Evolutionary conservation across 2,329 filamentous ascomycete species (phyloP).

Genomic region (Tolypocladium ovalisporum): DNA sequence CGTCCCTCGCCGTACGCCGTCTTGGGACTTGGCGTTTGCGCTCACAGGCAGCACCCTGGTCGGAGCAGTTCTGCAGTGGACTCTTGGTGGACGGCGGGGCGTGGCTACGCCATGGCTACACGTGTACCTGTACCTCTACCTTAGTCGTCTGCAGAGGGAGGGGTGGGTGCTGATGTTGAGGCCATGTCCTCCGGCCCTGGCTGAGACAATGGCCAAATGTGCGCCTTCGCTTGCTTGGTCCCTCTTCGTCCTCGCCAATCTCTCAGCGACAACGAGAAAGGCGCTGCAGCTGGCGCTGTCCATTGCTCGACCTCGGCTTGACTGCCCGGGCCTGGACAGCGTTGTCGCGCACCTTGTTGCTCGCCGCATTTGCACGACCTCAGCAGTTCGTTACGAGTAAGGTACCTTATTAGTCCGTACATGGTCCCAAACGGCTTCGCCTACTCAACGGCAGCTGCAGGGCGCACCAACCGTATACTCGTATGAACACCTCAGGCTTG

Average conservation of each 20-base stretch:
- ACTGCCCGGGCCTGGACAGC: background rate
- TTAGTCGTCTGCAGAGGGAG: background rate
- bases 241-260: background rate
- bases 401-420: no score
- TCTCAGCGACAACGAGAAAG: background rate
- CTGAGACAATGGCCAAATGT: background rate
- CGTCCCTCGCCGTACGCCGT: background rate
- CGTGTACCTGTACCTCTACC: background rate
- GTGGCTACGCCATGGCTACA: background rate
- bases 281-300: background rate
- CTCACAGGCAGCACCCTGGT: background rate
- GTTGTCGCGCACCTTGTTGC: background rate
- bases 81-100: background rate
- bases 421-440: background rate
- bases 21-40: background rate
- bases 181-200: background rate
- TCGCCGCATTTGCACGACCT: background rate
- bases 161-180: background rate
- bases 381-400: no score
- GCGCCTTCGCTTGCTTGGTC: background rate
- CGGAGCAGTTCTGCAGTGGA: background rate
- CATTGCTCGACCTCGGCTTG: background rate
- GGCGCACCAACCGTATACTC: background rate
- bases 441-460: background rate
- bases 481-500: background rate